These are phyloP conservation scores for Venturia oleaginea DNA, from an alignment of 2,329 filamentous ascomycete genomes.

Conservation along the genomic window DNA sequence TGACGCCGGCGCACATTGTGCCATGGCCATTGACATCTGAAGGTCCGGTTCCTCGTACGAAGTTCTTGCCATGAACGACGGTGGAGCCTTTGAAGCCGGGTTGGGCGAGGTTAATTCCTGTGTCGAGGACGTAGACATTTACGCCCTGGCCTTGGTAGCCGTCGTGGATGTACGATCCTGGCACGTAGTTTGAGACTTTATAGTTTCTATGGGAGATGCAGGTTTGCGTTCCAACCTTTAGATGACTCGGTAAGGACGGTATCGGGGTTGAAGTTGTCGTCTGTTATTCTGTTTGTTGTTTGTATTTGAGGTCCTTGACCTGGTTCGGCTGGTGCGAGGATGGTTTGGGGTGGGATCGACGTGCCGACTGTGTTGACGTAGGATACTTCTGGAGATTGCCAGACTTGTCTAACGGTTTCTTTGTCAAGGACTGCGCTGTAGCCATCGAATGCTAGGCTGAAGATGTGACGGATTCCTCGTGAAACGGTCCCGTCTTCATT, in stretches of 20 bases:
- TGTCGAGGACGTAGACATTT: constrained; percentile 14
- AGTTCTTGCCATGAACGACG: constrained; percentile 4
- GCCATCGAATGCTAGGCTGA: constrained; percentile 10
- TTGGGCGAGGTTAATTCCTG: constrained; percentile 12
- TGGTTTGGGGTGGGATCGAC: not conserved
- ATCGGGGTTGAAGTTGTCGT: not conserved
- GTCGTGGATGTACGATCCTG: constrained; percentile 10
- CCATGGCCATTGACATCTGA: constrained; percentile 12
- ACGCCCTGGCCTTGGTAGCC: constrained; percentile 14
- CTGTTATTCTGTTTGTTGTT: not conserved
- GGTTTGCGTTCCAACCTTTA: constrained; percentile 12
- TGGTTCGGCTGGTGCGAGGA: not conserved
- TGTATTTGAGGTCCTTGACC: not conserved
- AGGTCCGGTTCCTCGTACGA: constrained; percentile 7
- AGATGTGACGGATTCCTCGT: constrained; percentile 4
- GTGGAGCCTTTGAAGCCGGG: constrained; percentile 12
- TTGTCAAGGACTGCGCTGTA: constrained; percentile 8
- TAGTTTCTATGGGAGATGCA: constrained; percentile 12
- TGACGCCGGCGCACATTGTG: constrained; percentile 14
- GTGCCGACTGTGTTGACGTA: constrained; percentile 3
- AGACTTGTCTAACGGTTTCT: not conserved
- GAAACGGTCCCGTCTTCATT: constrained; percentile 6
- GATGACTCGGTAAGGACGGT: not conserved
- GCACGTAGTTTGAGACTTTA: not conserved
- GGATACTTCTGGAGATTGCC: not conserved